Evolutionary conservation across 75 land plant genomes (phyloP).

Genomic region (Ceratopteris richardii): DNA sequence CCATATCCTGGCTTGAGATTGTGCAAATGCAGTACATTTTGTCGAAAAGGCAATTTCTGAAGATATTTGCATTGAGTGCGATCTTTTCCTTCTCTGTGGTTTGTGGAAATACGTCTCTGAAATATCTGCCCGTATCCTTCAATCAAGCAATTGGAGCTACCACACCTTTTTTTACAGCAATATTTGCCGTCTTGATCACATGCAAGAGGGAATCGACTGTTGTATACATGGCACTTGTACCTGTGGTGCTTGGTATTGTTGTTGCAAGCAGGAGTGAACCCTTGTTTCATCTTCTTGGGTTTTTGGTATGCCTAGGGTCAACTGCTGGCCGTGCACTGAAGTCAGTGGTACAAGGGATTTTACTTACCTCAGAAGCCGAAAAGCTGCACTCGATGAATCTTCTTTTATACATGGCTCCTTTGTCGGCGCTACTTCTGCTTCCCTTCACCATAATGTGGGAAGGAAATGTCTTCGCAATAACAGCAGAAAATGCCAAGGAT

Average conservation of each 20-base stretch:
- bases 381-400: conserved; percentile 83
- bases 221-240: conserved; percentile 62
- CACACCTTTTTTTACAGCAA: conserved; percentile 82
- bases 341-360: conserved; percentile 76
- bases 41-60: conserved; percentile 57
- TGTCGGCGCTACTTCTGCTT: conserved; percentile 53
- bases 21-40: conserved; percentile 57
- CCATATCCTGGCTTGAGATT: conserved; percentile 48
- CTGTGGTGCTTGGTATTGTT: conserved; percentile 79
- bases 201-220: conserved; percentile 49
- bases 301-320: conserved; percentile 63
- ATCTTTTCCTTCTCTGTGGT: conserved; percentile 82
- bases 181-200: conserved; percentile 70
- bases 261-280: conserved; percentile 82
- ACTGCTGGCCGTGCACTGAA: conserved; percentile 80
- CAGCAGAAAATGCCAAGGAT: conserved; percentile 34
- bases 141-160: conserved; percentile 90
- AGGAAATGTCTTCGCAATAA: conserved; percentile 44
- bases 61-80: conserved; percentile 55
- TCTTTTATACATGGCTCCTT: conserved; percentile 82
- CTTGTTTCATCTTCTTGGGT: conserved; percentile 66
- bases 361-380: conserved; percentile 67
- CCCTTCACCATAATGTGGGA: conserved; percentile 54
- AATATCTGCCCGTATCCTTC: conserved; percentile 78
- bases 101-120: conserved; percentile 69